Evolutionary conservation across 768 basidiomycete species (phyloP), one percentile per base, ranked within the genome.

Genomic region (Pleurotus salmoneostramineus): DNA sequence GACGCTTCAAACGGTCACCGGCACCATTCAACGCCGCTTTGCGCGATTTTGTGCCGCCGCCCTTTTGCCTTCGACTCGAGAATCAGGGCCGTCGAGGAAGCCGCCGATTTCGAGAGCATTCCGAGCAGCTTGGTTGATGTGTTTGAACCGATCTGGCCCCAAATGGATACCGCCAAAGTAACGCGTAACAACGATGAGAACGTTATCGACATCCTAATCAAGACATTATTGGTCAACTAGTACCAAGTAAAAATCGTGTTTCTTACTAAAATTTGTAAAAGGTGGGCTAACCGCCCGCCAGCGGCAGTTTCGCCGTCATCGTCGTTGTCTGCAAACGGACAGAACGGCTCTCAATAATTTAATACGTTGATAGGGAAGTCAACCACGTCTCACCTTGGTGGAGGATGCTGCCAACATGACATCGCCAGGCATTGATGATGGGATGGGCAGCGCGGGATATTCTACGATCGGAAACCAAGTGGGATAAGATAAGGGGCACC

Each of bases 291-390:
- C 14, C 96, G 82, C 44, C 89, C 86, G 4, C 96, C 96, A 15
- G 96, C 96, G 1, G 93, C 94, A 0, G 89, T 86, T 73, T 99
- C 96, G 1, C 95, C 93, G 58, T 98, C 91, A 59, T 98, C 95
- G 57, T 95, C 93, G 58, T 97, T 95, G 66, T 98, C 95, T 93
- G 15, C 45, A n/a, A 14, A 44, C n/a, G 21, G 21, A 27, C 21
- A 27, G 21, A 12, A 6, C 10, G 10, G 3, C 44, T 46, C 57
- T 48, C 34, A 49, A 50, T 34, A 40, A n/a, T 43, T 32, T 27
- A 40, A 11, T 43, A 12, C 37, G 50, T 15, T 52, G 37, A 40
- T 8, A 31, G 11, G 11, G 21, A 35, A 37, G 43, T 42, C 32
- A 48, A n/a, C 17, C 17, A 52, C 35, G 15, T 60, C 72, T 33